Evolutionary conservation across 805 yeast genomes (phyloP).

Genomic region (Kazachstania africana): DNA sequence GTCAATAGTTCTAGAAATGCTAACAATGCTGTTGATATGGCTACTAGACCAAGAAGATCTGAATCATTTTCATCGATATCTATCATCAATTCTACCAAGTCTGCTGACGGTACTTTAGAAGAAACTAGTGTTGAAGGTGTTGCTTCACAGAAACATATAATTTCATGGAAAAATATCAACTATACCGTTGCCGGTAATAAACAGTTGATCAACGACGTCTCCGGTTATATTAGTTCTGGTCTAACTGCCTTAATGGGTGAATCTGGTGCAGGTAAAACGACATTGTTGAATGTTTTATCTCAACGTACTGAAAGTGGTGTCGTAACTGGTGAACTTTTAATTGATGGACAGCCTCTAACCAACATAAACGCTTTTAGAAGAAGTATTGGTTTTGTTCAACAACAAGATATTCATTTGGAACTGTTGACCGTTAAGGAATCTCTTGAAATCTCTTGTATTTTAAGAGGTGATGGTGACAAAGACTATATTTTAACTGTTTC

Average conservation of each 20-base stretch:
- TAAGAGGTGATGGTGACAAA: slow-evolving; percentile 31
- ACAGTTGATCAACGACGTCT: slow-evolving; percentile 32
- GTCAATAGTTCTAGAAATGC: not conserved
- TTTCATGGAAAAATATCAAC: slow-evolving; percentile 51
- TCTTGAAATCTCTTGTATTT: slow-evolving; percentile 37
- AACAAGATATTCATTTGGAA: slow-evolving; percentile 44
- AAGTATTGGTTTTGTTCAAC: slow-evolving; percentile 48
- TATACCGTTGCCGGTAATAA: slow-evolving; percentile 34
- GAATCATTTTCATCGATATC: not conserved
- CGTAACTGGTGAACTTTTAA: slow-evolving; percentile 46
- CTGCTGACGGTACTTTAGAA: not conserved
- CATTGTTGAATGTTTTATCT: slow-evolving; percentile 42
- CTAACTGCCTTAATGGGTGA: slow-evolving; percentile 51
- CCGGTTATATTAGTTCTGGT: slow-evolving; percentile 65
- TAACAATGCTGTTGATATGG: not conserved
- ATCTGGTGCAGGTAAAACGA: slow-evolving; percentile 58
- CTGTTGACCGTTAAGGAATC: slow-evolving; percentile 44
- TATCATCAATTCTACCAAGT: not conserved
- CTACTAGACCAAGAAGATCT: not conserved
- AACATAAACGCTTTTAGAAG: slow-evolving; percentile 35
- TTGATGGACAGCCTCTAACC: slow-evolving; percentile 40
- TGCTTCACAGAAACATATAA: slow-evolving; percentile 31
- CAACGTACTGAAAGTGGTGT: slow-evolving; percentile 44
- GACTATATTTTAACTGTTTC: slow-evolving; percentile 27
- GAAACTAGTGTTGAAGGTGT: not conserved